phyloP scores from a whole-genome alignment of 1,284 basidiomycete species.

The Rhodotorula mucilaginosa region DNA sequence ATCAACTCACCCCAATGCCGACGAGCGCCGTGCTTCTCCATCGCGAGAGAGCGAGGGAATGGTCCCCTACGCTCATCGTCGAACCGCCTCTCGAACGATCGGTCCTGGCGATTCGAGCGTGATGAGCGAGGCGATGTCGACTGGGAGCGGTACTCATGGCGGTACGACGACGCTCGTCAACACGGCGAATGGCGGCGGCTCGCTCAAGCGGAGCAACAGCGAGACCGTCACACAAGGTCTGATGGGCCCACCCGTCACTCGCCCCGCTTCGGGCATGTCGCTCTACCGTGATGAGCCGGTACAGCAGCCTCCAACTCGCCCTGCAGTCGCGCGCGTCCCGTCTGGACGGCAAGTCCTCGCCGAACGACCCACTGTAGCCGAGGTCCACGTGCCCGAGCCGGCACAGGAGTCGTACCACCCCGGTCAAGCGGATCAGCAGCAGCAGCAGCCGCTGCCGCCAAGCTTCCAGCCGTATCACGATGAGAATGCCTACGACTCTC shows the following conservation, averaged over 20 bases:
- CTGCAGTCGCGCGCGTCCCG: conserved; percentile 1
- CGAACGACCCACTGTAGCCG: not conserved
- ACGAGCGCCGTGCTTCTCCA: conserved; percentile 14
- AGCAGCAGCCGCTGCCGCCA: not conserved
- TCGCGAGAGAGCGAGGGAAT: conserved; percentile 20
- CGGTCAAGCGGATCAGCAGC: not conserved
- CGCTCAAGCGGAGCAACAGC: conserved; percentile 27
- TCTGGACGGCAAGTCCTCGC: conserved; percentile 1
- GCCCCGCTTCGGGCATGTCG: conserved; percentile 10
- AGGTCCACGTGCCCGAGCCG: conserved; percentile 1
- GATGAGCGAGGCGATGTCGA: conserved; percentile 8
- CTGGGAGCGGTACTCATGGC: conserved; percentile 12
- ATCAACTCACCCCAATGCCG: conserved; percentile 6
- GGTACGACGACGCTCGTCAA: conserved; percentile 14
- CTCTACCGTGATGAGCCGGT: conserved; percentile 27
- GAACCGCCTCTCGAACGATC: not conserved
- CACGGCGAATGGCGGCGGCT: not conserved
- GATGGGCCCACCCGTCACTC: not conserved
- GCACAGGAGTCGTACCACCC: not conserved
- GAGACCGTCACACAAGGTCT: conserved; percentile 23
- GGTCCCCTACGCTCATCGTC: conserved; percentile 18
- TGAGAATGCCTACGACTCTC: conserved; percentile 27
- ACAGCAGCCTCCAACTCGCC: not conserved
- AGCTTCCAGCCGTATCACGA: conserved; percentile 28
- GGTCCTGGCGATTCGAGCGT: not conserved